Evolutionary conservation across 2,329 filamentous ascomycete species (phyloP).

Genomic region (Talaromyces sp.): DNA sequence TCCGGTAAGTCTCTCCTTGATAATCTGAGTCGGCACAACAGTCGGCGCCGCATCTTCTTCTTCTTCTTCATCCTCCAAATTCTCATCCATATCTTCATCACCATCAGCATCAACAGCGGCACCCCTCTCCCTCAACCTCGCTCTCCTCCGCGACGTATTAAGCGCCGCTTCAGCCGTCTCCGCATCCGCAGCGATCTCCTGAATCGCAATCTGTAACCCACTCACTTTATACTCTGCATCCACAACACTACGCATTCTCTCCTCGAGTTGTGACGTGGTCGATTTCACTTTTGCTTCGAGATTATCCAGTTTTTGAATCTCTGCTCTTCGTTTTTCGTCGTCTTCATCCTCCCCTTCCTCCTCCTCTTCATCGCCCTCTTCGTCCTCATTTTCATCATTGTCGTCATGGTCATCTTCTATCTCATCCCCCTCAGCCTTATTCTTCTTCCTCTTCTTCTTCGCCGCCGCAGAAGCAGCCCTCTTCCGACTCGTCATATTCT

Average conservation of each 20-base stretch:
- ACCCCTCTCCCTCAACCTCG: constrained; percentile 31
- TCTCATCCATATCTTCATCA: constrained; percentile 35
- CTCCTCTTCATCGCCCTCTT: constrained; percentile 28
- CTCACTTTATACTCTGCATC: constrained; percentile 53
- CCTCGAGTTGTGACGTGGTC: constrained; percentile 56
- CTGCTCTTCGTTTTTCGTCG: constrained; percentile 32
- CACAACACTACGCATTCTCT: constrained; percentile 55
- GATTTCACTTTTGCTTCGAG: constrained; percentile 48
- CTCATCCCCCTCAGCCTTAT: constrained; percentile 25
- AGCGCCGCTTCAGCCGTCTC: constrained; percentile 32
- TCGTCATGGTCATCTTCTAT: constrained; percentile 30
- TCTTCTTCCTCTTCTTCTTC: constrained; percentile 20
- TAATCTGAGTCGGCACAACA: constrained; percentile 33
- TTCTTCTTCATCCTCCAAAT: constrained; percentile 42
- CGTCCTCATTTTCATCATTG: constrained; percentile 31
- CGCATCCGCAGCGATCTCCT: constrained; percentile 41
- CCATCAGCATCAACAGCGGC: constrained; percentile 30
- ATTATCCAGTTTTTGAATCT: constrained; percentile 35
- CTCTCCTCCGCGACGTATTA: constrained; percentile 25
- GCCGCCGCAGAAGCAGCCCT: constrained; percentile 19
- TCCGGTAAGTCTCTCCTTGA: constrained; percentile 36
- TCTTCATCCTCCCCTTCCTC: constrained; percentile 25
- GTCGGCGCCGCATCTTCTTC: constrained; percentile 34
- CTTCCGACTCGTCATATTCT: constrained; percentile 37
- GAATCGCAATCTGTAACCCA: constrained; percentile 44